phyloP scores from a whole-genome alignment of 2,329 filamentous ascomycete genomes.

The Chaetomiaceae sp. region DNA sequence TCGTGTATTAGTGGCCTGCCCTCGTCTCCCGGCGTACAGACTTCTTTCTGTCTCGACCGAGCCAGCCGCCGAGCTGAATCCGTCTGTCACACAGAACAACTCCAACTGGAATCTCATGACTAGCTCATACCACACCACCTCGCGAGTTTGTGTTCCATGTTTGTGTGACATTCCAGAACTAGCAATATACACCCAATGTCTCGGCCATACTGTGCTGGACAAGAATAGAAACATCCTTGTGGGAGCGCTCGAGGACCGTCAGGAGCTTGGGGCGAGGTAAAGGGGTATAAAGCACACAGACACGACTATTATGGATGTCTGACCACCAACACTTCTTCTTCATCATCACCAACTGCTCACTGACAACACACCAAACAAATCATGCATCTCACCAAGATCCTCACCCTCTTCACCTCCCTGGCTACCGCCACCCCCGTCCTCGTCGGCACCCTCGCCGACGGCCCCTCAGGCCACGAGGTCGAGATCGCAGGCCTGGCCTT shows the following conservation, averaged over 20 bases:
- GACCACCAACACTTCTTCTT: neutral
- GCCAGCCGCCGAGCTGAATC: no score
- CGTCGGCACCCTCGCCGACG: slow-evolving; percentile 6
- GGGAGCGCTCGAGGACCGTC: neutral
- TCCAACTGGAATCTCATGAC: neutral
- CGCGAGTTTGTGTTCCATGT: no score
- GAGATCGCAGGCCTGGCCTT: slow-evolving; percentile 26
- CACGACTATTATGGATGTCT: neutral
- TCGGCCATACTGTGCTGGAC: neutral
- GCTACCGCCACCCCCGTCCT: slow-evolving; percentile 13
- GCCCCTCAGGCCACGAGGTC: slow-evolving; percentile 27
- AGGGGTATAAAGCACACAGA: neutral
- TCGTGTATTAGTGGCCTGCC: neutral
- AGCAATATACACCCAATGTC: neutral
- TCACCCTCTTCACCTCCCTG: slow-evolving; percentile 18
- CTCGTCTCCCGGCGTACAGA: neutral
- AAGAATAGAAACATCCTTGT: slow-evolving; percentile 15
- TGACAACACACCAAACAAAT: neutral
- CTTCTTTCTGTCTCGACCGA: no score
- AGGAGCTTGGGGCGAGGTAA: neutral
- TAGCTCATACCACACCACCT: neutral
- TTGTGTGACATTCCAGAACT: neutral
- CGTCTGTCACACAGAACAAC: no score
- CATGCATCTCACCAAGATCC: slow-evolving; percentile 16
- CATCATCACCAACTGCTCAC: neutral